These are phyloP conservation scores for Ustilaginoidea virens DNA, from an alignment of 2,329 filamentous ascomycete genomes.

Conservation along the genomic window DNA sequence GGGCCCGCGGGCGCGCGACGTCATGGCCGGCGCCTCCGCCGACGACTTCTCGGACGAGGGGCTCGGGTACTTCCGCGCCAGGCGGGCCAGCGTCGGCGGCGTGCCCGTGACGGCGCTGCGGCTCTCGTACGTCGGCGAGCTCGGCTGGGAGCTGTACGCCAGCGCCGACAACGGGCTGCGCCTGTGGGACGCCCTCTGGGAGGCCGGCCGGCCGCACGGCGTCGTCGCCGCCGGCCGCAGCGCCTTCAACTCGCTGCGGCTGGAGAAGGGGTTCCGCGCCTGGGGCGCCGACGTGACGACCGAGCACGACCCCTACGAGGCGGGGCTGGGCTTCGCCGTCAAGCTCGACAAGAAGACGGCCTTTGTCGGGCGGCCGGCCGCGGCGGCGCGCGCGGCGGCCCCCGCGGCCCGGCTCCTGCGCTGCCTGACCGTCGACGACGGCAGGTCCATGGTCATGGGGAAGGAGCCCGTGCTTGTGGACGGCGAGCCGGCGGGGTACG, in stretches of 20 bases:
- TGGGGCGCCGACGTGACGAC: conserved; percentile 44
- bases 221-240: conserved; percentile 41
- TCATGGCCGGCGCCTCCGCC: conserved; percentile 27
- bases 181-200: conserved; percentile 42
- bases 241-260: conserved; percentile 40
- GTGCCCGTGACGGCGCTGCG: conserved; percentile 40
- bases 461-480: conserved; percentile 44
- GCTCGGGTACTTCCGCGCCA: conserved; percentile 34
- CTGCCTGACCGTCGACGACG: conserved; percentile 40
- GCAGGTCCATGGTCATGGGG: conserved; percentile 39
- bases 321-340: conserved; percentile 36
- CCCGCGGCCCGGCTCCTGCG: conserved; percentile 21
- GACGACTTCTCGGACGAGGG: conserved; percentile 30
- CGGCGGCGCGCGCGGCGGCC: conserved; percentile 24
- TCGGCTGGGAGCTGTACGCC: conserved; percentile 47
- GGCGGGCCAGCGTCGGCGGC: conserved; percentile 31
- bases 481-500: conserved; percentile 34
- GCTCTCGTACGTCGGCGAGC: conserved; percentile 45
- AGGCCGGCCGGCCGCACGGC: conserved; percentile 37
- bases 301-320: conserved; percentile 45
- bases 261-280: conserved; percentile 43
- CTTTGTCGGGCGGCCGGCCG: conserved; percentile 35
- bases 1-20: conserved; percentile 39
- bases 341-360: conserved; percentile 24
- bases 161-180: conserved; percentile 40